phyloP scores from a whole-genome alignment of 805 yeast genomes.

The Kregervanrija delftensis region DNA sequence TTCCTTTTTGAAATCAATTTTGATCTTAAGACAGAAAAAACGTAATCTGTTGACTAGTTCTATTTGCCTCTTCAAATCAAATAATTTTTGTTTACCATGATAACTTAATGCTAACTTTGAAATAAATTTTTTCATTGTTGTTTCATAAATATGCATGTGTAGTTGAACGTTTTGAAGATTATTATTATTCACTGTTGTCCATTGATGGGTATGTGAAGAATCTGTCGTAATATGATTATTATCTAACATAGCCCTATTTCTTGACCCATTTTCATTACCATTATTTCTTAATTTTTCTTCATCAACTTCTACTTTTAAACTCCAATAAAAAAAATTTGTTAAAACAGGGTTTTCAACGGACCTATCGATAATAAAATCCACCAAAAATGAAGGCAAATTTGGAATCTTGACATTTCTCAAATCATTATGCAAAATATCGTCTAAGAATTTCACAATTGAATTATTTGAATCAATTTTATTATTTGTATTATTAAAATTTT shows the following conservation, averaged over 20 bases:
- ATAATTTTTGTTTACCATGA: conserved; percentile 23
- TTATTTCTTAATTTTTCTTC: conserved; percentile 38
- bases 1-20: conserved; percentile 53
- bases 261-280: too few relatives aligned
- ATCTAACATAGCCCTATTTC: too few relatives aligned
- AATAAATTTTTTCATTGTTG: conserved; percentile 25
- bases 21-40: conserved; percentile 55
- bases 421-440: conserved; percentile 13
- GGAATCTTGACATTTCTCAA: conserved; percentile 13
- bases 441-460: conserved; percentile 20
- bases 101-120: conserved; percentile 17
- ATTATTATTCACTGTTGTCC: not conserved
- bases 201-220: not conserved
- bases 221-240: too few relatives aligned
- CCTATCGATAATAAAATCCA: conserved; percentile 67
- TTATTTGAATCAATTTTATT: conserved; percentile 15
- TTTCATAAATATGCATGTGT: conserved; percentile 16
- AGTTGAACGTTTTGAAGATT: conserved; percentile 1
- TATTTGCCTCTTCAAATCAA: conserved; percentile 43
- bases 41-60: conserved; percentile 62
- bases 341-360: conserved; percentile 58
- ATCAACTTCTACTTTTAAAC: conserved; percentile 77
- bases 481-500: too few relatives aligned
- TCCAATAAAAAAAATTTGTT: conserved; percentile 89
- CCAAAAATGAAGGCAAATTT: conserved; percentile 47